Base-by-base conservation (phyloP, 352 stramenopile genomes). In the Pythium pectinolyticum region DNA sequence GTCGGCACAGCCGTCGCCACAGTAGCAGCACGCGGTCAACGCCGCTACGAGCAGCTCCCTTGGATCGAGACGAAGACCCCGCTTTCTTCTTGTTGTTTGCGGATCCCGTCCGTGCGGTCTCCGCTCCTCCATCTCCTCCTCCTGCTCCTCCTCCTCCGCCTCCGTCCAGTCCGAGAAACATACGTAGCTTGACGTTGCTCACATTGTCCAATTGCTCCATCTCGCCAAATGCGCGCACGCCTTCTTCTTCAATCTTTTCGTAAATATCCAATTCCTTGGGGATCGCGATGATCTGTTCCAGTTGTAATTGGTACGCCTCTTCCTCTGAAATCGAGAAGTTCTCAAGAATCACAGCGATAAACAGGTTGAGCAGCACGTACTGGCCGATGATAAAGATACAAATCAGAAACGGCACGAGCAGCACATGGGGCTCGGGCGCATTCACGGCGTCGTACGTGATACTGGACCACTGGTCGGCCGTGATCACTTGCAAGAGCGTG, bases 271-370 rank as follows among this genome's bases (percentile, higher is more conserved):
- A 71, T 24, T 92, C 84, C 39, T 92, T 92, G 2, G 84, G 84
- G 49, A 89, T 89, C 20, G 84, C 84, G 40, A 92, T 89, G 58
- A 92, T 89, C 59, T 89, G 84, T 20, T 83, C 82, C 24, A 92
- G 76, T 63, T 92, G 84, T n/a, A 91, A 65, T 34, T 92, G 84
- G 25, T 92, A 92, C 3, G 84, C 84, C 58, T 92, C 84, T 51
- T 92, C 84, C 53, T 92, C 84, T 0, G 82, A 83, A 39, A 92
- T 88, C 14, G 80, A 77, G 57, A 93, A 93, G 48, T 93, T 93
- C 20, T 93, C 84, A 37, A 93, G 74, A 57, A 91, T 93, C 46
- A 91, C 84, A 43, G 84, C 84, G 45, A 93, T 91, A 54, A 93
- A 93, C 9, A 93, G 69, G 47, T 93, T 93, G 11, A 93, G 70